phyloP scores from a whole-genome alignment of 2,329 filamentous ascomycete genomes.

The Leptographium procerum region DNA sequence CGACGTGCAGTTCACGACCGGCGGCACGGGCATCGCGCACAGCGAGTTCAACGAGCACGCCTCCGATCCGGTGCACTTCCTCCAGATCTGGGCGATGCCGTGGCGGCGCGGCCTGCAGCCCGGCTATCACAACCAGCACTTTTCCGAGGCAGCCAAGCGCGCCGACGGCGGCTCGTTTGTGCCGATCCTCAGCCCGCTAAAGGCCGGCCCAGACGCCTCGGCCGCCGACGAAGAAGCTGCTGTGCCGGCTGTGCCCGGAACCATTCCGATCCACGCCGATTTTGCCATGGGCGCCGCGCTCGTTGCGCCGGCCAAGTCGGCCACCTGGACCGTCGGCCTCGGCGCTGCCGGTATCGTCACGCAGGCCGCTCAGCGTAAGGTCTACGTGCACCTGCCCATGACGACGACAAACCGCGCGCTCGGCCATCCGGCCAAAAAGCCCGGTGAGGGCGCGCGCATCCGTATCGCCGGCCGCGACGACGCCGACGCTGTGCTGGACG shows the following conservation, averaged over 20 bases:
- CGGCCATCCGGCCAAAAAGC: background rate
- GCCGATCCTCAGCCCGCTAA: constrained; percentile 63
- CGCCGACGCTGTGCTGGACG: constrained; percentile 42
- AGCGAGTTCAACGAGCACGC: constrained; percentile 71
- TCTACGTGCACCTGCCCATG: constrained; percentile 75
- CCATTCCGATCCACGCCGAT: constrained; percentile 77
- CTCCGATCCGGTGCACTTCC: constrained; percentile 63
- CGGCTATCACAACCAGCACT: constrained; percentile 64
- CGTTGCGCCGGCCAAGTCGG: constrained; percentile 47
- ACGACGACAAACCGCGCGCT: constrained; percentile 24
- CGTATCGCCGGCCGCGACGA: constrained; percentile 55
- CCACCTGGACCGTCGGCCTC: constrained; percentile 58
- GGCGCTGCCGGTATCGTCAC: constrained; percentile 41
- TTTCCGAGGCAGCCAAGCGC: constrained; percentile 60
- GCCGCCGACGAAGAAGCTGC: constrained; percentile 51
- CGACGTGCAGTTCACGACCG: constrained; percentile 83
- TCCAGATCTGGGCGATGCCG: constrained; percentile 81
- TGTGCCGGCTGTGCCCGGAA: constrained; percentile 47
- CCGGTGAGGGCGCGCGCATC: constrained; percentile 62
- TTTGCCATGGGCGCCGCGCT: constrained; percentile 73
- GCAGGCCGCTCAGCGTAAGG: constrained; percentile 49
- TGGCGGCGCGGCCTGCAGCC: constrained; percentile 64
- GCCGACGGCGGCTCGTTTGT: constrained; percentile 49
- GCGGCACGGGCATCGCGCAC: constrained; percentile 71
- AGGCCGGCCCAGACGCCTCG: constrained; percentile 52